Evolutionary conservation across 2,329 filamentous ascomycete species (phyloP).

Genomic region (Torrubiellomyces zombiae): DNA sequence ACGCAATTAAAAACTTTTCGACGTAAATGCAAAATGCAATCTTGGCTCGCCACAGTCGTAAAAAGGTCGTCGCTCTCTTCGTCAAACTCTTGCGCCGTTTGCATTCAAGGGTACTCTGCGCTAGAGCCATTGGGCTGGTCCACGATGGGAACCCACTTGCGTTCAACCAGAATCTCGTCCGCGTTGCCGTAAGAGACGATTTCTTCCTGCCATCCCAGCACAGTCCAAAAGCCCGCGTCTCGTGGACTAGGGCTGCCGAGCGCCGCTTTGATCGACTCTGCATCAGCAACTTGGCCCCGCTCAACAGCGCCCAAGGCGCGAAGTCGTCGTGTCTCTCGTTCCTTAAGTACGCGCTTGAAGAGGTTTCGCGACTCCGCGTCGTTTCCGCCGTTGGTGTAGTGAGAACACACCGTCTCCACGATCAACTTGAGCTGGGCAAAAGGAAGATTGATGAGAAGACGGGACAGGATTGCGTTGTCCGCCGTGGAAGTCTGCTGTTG

Average conservation of each 20-base stretch:
- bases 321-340: conserved; percentile 40
- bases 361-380: conserved; percentile 28
- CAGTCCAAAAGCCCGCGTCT: conserved; percentile 25
- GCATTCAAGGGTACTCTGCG: conserved; percentile 16
- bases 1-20: conserved; percentile 1
- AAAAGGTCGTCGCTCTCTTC: conserved; percentile 6
- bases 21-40: conserved; percentile 2
- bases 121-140: conserved; percentile 8
- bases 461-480: conserved; percentile 40
- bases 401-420: conserved; percentile 41
- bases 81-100: conserved; percentile 4
- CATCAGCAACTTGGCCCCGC: conserved; percentile 17
- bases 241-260: conserved; percentile 22
- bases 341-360: conserved; percentile 33
- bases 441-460: conserved; percentile 52
- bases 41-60: too few species aligned
- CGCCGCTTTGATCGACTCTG: conserved; percentile 17
- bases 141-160: conserved; percentile 25
- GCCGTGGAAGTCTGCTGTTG: conserved; percentile 11
- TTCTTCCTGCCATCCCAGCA: conserved; percentile 33
- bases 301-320: conserved; percentile 26
- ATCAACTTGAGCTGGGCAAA: conserved; percentile 49
- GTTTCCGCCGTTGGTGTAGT: conserved; percentile 32
- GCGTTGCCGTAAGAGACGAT: conserved; percentile 18
- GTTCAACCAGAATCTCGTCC: conserved; percentile 25